phyloP scores from a whole-genome alignment of 1,284 basidiomycete species.

The Rhodotorula sp. region DNA sequence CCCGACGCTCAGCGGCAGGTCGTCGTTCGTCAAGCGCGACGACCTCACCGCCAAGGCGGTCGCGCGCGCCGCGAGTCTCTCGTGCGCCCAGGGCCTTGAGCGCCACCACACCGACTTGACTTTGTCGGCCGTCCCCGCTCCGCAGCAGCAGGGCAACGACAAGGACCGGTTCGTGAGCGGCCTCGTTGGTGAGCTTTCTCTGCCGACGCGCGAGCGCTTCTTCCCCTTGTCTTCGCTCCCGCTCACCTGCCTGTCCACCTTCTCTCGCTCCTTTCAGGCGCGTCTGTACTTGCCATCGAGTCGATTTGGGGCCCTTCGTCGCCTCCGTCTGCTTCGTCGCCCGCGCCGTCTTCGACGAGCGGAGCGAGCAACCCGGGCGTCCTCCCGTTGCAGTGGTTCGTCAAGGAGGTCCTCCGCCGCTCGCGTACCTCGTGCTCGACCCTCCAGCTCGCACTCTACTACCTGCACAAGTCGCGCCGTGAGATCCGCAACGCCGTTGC shows the following conservation, averaged over 20 bases:
- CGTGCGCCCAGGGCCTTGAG: not conserved
- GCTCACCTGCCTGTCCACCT: not conserved
- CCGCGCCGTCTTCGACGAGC: constrained; percentile 1
- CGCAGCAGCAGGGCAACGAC: constrained; percentile 1
- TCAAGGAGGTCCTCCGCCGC: constrained; percentile 47
- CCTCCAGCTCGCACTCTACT: constrained; percentile 47
- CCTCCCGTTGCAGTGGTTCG: constrained; percentile 44
- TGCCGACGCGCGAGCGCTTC: not conserved
- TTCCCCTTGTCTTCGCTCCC: not conserved
- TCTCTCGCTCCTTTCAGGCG: constrained; percentile 16
- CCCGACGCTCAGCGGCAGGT: not conserved
- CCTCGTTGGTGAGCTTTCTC: constrained; percentile 41
- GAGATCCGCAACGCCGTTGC: constrained; percentile 41
- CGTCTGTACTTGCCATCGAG: constrained; percentile 42
- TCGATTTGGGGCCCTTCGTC: constrained; percentile 40
- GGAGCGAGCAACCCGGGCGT: constrained; percentile 12
- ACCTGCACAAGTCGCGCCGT: constrained; percentile 47
- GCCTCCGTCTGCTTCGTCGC: not conserved
- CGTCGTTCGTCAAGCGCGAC: constrained; percentile 16
- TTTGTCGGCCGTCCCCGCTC: not conserved
- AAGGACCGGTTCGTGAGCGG: constrained; percentile 43
- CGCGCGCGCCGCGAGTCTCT: constrained; percentile 2
- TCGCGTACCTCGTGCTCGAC: constrained; percentile 46
- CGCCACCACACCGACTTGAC: not conserved
- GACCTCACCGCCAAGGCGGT: constrained; percentile 21